Conservation (phyloP, 1,284 basidiomycete species). For the Cystobasidiaceae sp. region DNA sequence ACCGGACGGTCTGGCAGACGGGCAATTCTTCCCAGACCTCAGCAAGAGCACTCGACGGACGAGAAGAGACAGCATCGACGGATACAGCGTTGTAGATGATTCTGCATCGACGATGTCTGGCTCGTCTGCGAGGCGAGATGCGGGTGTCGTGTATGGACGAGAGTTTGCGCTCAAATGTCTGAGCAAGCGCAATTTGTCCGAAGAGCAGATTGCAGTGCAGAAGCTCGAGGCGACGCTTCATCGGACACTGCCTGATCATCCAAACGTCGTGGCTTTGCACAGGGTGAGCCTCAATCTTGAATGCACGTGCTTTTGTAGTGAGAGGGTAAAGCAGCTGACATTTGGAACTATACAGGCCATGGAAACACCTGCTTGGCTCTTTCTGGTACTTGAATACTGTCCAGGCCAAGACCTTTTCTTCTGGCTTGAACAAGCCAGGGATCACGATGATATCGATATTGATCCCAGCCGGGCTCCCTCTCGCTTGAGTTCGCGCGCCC, state of each 20-base stretch:
- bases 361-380: constrained; percentile 71
- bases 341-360: constrained; percentile 58
- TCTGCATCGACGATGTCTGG: constrained; percentile 56
- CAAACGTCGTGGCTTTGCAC: constrained; percentile 92
- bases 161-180: constrained; percentile 95
- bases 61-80: too few relatives aligned
- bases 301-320: too few relatives aligned
- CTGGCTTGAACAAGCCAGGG: constrained; percentile 68
- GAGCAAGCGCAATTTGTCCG: constrained; percentile 83
- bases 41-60: too few relatives aligned
- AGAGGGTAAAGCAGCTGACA: background rate
- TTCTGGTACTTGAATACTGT: constrained; percentile 82
- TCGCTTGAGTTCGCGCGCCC: constrained; percentile 33
- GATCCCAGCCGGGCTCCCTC: constrained; percentile 33
- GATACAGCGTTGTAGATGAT: constrained; percentile 53
- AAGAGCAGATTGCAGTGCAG: constrained; percentile 77
- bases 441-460: constrained; percentile 39
- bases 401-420: constrained; percentile 88
- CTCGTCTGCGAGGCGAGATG: too few relatives aligned
- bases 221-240: constrained; percentile 92
- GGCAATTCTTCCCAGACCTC: constrained; percentile 48
- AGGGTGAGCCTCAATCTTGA: constrained; percentile 39
- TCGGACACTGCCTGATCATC: constrained; percentile 82
- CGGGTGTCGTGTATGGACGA: constrained; percentile 57
- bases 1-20: constrained; percentile 31